phyloP scores from a whole-genome alignment of 139 green algal genomes.

The Auxenochlorella pyrenoidosa region DNA sequence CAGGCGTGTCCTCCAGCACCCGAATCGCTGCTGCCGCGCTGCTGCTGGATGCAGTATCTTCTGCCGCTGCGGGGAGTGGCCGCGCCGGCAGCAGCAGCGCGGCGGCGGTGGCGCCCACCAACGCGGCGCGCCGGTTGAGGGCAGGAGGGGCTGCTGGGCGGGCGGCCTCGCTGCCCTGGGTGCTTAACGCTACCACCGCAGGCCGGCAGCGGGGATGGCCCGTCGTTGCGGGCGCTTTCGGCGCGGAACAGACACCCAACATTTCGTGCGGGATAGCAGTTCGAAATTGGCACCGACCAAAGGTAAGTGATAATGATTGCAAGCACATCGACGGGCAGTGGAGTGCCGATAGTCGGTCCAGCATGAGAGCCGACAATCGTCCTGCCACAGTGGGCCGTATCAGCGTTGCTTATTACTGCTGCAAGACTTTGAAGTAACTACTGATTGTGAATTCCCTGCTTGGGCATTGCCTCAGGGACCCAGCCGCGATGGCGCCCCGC shows the following conservation, averaged over 20 bases:
- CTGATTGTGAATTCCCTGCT: neutral
- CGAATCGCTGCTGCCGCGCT: neutral
- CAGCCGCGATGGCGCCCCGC: neutral
- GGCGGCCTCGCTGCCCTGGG: neutral
- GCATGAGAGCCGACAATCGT: too few relatives aligned
- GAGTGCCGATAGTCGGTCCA: too few relatives aligned
- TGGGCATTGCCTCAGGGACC: neutral
- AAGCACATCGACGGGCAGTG: too few relatives aligned
- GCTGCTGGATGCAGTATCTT: neutral
- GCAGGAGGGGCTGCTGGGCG: neutral
- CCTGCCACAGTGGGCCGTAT: too few relatives aligned
- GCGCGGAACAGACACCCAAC: too few relatives aligned
- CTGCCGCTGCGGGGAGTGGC: neutral
- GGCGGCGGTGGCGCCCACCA: neutral
- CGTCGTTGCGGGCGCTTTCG: neutral
- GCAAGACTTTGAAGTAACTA: neutral
- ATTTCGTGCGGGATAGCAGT: too few relatives aligned
- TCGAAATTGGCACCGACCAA: too few relatives aligned
- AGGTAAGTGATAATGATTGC: too few relatives aligned
- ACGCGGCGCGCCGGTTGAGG: neutral
- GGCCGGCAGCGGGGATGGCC: too few relatives aligned
- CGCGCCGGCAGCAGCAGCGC: neutral
- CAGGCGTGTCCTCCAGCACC: constrained; percentile 31
- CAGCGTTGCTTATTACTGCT: too few relatives aligned
- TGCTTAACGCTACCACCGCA: too few relatives aligned